phyloP scores from a whole-genome alignment of 2,329 filamentous ascomycete genomes.

The Neofusicoccum sp. region DNA sequence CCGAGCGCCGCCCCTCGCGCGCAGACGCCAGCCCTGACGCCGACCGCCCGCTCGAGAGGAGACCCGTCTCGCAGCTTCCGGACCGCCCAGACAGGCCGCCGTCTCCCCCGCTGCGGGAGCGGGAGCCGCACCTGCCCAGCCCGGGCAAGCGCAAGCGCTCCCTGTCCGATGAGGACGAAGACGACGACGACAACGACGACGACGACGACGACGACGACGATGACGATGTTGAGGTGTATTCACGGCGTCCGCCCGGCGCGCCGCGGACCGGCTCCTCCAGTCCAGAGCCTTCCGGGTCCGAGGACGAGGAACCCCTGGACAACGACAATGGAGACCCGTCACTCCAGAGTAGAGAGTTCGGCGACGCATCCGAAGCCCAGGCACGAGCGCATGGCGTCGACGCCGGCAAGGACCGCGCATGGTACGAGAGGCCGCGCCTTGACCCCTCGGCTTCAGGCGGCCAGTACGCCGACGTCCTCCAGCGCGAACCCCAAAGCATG shows the following conservation, averaged over 20 bases:
- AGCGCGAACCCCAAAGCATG: conserved; percentile 27
- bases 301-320: conserved; percentile 15
- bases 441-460: conserved; percentile 23
- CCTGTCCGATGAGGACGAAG: conserved; percentile 49
- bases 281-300: conserved; percentile 9
- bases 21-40: conserved; percentile 24
- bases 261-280: conserved; percentile 21
- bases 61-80: conserved; percentile 23
- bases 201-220: neutral
- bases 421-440: conserved; percentile 24
- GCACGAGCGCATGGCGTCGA: neutral
- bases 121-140: conserved; percentile 25
- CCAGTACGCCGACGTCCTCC: conserved; percentile 28
- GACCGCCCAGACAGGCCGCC: conserved; percentile 22
- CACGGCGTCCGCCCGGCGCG: conserved; percentile 33
- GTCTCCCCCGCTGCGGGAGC: neutral
- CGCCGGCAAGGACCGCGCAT: neutral
- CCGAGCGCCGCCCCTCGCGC: conserved; percentile 14
- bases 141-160: conserved; percentile 66
- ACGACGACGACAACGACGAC: conserved; percentile 26
- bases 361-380: conserved; percentile 26
- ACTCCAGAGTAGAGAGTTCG: conserved; percentile 23
- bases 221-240: neutral
- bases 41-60: conserved; percentile 18
- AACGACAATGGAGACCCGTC: conserved; percentile 12